phyloP scores from a whole-genome alignment of 1,284 basidiomycete species.

The Agaricales sp. region DNA sequence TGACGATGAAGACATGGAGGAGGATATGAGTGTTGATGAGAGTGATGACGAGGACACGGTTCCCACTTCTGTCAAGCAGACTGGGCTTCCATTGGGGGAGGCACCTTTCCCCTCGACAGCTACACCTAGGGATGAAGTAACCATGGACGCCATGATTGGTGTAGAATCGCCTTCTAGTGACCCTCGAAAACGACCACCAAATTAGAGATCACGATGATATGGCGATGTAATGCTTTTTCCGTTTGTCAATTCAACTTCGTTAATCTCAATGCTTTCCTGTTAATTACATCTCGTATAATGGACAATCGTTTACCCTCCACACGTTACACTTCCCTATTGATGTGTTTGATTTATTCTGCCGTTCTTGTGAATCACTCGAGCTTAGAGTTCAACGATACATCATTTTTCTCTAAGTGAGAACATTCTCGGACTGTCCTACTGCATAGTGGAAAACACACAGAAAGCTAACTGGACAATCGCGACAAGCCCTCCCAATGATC shows the following conservation, averaged over 20 bases:
- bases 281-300: too few species aligned
- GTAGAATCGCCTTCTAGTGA: background rate
- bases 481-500: too few species aligned
- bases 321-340: background rate
- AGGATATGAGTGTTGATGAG: slow-evolving; percentile 20
- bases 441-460: too few species aligned
- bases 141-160: background rate
- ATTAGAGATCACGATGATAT: background rate
- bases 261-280: too few species aligned
- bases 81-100: background rate
- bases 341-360: background rate
- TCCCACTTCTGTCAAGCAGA: background rate
- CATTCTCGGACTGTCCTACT: too few species aligned
- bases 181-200: background rate
- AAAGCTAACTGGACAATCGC: too few species aligned
- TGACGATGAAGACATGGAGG: slow-evolving; percentile 20
- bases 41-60: slow-evolving; percentile 8
- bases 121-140: background rate
- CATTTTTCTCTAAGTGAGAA: too few species aligned
- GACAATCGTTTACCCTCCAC: background rate
- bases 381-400: too few species aligned
- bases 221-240: too few species aligned
- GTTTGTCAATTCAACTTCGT: too few species aligned
- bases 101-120: background rate
- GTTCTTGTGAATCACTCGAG: too few species aligned